phyloP scores from a whole-genome alignment of 352 stramenopile genomes.

The Globisporangium paddicum region DNA sequence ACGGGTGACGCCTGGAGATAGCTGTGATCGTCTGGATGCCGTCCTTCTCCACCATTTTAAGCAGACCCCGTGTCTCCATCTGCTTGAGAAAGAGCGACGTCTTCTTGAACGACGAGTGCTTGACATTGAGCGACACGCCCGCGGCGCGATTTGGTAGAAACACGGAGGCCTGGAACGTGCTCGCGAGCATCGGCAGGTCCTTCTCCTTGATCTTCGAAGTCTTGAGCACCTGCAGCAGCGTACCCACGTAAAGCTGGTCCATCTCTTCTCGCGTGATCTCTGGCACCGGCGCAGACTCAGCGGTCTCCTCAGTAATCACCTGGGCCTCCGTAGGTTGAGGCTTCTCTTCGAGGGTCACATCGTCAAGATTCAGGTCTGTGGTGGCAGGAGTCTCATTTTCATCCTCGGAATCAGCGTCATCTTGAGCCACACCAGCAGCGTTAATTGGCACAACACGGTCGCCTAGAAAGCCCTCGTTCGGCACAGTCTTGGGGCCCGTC shows the following conservation, averaged over 20 bases:
- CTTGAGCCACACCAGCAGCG: slow-evolving; percentile 4
- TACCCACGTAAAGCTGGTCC: slow-evolving; percentile 59
- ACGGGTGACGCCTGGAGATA: slow-evolving; percentile 64
- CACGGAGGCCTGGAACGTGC: slow-evolving; percentile 63
- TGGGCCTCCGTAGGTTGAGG: not conserved
- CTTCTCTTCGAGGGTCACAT: slow-evolving; percentile 44
- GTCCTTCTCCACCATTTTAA: slow-evolving; percentile 60
- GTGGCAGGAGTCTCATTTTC: slow-evolving; percentile 2
- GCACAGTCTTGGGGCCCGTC: slow-evolving; percentile 58
- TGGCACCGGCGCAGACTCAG: slow-evolving; percentile 14
- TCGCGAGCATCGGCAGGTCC: slow-evolving; percentile 75
- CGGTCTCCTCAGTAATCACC: not conserved
- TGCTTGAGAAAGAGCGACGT: slow-evolving; percentile 63
- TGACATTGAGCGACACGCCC: slow-evolving; percentile 58
- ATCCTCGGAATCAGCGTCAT: slow-evolving; percentile 2
- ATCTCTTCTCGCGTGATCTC: slow-evolving; percentile 60
- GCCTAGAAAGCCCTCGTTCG: slow-evolving; percentile 59
- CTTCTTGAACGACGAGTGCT: slow-evolving; percentile 82
- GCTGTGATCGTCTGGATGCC: slow-evolving; percentile 76
- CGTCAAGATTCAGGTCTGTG: slow-evolving; percentile 1
- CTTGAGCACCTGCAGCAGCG: slow-evolving; percentile 64
- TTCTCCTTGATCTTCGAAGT: slow-evolving; percentile 56
- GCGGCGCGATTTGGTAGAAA: slow-evolving; percentile 58
- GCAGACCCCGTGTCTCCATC: slow-evolving; percentile 52
- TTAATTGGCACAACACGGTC: slow-evolving; percentile 30